Evolutionary conservation across 345 rosid species (phyloP).

Genomic region (Aquilaria sinensis): DNA sequence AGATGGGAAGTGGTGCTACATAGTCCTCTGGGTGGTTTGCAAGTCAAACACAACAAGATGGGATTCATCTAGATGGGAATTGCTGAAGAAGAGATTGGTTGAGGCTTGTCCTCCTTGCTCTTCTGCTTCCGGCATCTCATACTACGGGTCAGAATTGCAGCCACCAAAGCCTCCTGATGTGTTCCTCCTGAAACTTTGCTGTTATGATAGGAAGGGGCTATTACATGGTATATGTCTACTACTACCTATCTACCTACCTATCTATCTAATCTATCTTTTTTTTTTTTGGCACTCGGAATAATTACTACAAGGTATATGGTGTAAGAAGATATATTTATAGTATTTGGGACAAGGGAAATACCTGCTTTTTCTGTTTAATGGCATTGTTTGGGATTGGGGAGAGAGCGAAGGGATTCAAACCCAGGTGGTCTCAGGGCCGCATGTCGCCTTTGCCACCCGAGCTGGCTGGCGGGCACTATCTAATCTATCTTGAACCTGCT

Average conservation of each 20-base stretch:
- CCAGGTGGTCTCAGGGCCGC: too few relatives aligned
- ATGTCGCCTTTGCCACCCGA: too few relatives aligned
- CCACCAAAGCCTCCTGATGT: constrained; percentile 66
- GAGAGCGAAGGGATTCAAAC: too few relatives aligned
- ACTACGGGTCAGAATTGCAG: constrained; percentile 46
- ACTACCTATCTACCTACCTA: neutral
- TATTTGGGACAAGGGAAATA: too few relatives aligned
- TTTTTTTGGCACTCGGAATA: neutral
- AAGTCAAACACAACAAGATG: constrained; percentile 55
- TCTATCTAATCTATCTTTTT: neutral
- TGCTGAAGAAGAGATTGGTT: constrained; percentile 75
- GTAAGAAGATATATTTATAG: too few relatives aligned
- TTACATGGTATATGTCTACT: constrained; percentile 47
- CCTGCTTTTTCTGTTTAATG: too few relatives aligned
- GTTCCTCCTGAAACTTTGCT: constrained; percentile 67
- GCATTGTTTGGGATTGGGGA: too few relatives aligned
- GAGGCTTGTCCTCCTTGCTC: constrained; percentile 73
- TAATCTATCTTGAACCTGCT: too few relatives aligned
- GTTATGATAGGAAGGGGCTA: constrained; percentile 79
- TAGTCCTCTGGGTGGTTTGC: constrained; percentile 91
- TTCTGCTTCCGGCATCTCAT: constrained; percentile 69
- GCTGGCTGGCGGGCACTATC: too few relatives aligned
- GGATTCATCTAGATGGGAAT: constrained; percentile 61
- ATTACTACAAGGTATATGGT: too few relatives aligned
- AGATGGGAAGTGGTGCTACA: constrained; percentile 95